Conservation (phyloP, 148 eudicot genomes). For the Heliamphora exappendiculata region DNA sequence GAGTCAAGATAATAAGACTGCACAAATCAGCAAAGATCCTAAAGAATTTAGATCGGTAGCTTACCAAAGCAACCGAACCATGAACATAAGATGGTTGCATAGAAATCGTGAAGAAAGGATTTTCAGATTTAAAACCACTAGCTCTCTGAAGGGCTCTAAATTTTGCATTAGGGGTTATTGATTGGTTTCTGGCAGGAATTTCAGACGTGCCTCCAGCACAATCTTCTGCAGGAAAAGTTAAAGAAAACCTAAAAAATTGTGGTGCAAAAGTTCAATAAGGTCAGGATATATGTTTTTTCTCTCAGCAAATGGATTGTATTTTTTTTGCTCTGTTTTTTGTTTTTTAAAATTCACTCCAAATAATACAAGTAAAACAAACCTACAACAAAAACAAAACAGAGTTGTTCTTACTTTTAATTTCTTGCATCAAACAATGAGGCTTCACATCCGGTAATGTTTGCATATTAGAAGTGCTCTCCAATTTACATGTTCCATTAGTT, state of each 20-base stretch:
- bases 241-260: too few species aligned
- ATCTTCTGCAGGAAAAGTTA: not conserved
- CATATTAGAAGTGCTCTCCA: not conserved
- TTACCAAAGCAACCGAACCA: slow-evolving; percentile 14
- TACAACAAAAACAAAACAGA: too few species aligned
- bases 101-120: slow-evolving; percentile 14
- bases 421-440: not conserved
- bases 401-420: not conserved
- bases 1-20: too few species aligned
- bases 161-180: not conserved
- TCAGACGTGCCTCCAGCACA: not conserved
- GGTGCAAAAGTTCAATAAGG: not conserved
- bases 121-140: slow-evolving; percentile 8
- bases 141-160: slow-evolving; percentile 10
- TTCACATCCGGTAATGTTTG: not conserved
- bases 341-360: not conserved
- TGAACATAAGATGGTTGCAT: slow-evolving; percentile 13
- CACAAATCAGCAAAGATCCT: too few species aligned
- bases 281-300: too few species aligned
- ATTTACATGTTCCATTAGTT: not conserved
- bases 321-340: too few species aligned
- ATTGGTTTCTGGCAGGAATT: not conserved
- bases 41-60: not conserved
- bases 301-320: not conserved
- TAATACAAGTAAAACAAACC: not conserved